phyloP scores from a whole-genome alignment of 2,329 filamentous ascomycete species.

The Berkeleyomyces rouxiae region DNA sequence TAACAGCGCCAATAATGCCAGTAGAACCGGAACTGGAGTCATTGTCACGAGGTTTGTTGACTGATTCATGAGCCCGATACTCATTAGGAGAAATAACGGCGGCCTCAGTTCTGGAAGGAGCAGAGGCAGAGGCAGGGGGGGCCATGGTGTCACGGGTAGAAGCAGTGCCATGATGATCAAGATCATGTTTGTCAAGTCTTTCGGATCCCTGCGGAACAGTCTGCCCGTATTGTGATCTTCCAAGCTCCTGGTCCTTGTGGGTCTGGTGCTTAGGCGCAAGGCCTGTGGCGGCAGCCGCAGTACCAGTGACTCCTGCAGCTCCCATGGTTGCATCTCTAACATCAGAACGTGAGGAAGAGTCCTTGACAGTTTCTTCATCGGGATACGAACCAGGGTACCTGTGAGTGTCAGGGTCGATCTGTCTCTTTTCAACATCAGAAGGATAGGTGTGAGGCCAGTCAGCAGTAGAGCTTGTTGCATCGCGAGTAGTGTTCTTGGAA shows the following conservation, averaged over 20 bases:
- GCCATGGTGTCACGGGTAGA: background rate
- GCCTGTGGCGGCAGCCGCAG: background rate
- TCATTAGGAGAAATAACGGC: background rate
- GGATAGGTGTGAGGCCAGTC: background rate
- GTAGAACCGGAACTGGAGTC: background rate
- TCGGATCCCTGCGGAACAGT: background rate
- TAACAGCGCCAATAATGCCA: conserved; percentile 7
- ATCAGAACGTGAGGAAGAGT: background rate
- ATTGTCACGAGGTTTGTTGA: background rate
- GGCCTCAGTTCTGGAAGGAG: background rate
- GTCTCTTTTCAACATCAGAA: background rate
- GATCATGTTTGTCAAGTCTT: background rate
- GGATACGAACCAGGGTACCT: conserved; percentile 9
- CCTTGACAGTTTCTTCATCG: background rate
- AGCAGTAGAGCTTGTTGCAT: background rate
- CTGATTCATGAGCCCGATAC: background rate
- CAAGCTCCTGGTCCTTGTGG: background rate
- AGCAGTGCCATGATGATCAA: background rate
- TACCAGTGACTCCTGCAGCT: background rate
- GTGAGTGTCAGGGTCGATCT: background rate
- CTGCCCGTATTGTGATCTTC: background rate
- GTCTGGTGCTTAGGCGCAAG: background rate
- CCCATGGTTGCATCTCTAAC: conserved; percentile 1
- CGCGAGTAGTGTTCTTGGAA: background rate
- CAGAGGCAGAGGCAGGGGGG: background rate